A percentile compares a stretch with the other conserved stretches of the same genome.
These are phyloP conservation scores for Aureobasidium sp. DNA, from an alignment of 2,329 filamentous ascomycete genomes.

Conservation along the genomic window DNA sequence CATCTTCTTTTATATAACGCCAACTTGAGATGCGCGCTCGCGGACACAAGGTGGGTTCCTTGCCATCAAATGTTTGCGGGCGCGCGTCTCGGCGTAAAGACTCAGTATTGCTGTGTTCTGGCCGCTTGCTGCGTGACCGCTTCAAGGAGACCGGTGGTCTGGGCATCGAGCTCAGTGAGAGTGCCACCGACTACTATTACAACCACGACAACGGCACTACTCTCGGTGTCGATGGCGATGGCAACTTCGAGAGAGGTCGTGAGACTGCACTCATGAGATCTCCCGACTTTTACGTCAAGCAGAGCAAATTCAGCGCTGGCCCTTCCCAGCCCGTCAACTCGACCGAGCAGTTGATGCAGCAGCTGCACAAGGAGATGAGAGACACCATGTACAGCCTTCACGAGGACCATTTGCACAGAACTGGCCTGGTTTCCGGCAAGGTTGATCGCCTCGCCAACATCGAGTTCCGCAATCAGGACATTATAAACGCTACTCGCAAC, in stretches of 20 bases:
- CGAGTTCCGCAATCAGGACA: not conserved
- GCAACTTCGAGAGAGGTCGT: not conserved
- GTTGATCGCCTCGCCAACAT: not conserved
- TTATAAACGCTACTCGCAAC: not conserved
- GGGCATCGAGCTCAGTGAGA: not conserved
- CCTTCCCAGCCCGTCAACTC: not conserved
- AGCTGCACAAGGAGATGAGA: not conserved
- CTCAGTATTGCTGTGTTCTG: not conserved
- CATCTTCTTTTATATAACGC: not conserved
- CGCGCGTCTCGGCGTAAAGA: not conserved
- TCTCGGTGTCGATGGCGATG: not conserved
- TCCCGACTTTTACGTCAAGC: not conserved
- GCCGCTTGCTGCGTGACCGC: not conserved
- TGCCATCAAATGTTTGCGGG: not conserved
- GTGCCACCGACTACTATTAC: not conserved
- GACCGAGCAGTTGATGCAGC: not conserved
- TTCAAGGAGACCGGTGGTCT: not conserved
- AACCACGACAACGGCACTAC: not conserved
- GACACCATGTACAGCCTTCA: not conserved
- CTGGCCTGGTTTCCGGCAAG: not conserved
- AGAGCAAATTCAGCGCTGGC: not conserved
- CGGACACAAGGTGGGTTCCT: not conserved
- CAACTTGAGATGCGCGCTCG: not conserved
- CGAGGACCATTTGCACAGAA: not conserved
- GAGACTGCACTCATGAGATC: not conserved